Base-by-base conservation (phyloP, 352 stramenopile genomes). In the Phytophthora citrophthora region DNA sequence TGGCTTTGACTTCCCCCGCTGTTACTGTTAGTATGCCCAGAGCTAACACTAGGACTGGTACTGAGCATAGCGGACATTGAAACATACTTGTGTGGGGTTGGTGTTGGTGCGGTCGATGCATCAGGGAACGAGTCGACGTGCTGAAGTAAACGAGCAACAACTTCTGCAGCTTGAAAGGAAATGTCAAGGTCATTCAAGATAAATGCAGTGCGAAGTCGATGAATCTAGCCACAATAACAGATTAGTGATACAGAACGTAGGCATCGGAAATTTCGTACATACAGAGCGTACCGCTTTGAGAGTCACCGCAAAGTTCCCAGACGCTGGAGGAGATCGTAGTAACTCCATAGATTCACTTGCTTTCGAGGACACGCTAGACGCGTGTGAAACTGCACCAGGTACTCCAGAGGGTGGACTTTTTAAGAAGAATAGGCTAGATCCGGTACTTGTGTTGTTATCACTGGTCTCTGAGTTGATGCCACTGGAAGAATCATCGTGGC, bases 1-100 rank as follows among this genome's bases (percentile, higher is more conserved):
- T 72, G 44, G 31, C 54, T 27, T 55, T 66, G 61, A 23, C 10
- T 68, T 4, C 29, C 40, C 13, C 9, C 16, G 11, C 18, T 73
- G 13, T 6, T 61, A 18, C 3, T 55, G 36, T 43, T 62, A 1
- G 40, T 73, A 24, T 70, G 58, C 10, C 44, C 61, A 34, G 58
- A 68, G 15, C 64, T 65, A 10, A 73, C 59, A 36, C 59, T 70
- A 9, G 69, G 64, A 68, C 69, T 74, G 6, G 64, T 79, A 27
- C 68, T 75, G 23, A 82, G 67, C 74, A 82, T 82, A 1, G 70
- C 74, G 18, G 77, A 54, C 67, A 82, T 82, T 6, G 74, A 79
- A 7, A 79, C 74, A 41, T 82, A 77, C 27, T 68, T 73, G 44
- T 61, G 57, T 47, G 55, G 24, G 5, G 31, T 45, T 11, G 70